Evolutionary conservation across 106 monocot species (phyloP), one percentile per base, ranked within the genome.

Genomic region (Triglochin maritima): DNA sequence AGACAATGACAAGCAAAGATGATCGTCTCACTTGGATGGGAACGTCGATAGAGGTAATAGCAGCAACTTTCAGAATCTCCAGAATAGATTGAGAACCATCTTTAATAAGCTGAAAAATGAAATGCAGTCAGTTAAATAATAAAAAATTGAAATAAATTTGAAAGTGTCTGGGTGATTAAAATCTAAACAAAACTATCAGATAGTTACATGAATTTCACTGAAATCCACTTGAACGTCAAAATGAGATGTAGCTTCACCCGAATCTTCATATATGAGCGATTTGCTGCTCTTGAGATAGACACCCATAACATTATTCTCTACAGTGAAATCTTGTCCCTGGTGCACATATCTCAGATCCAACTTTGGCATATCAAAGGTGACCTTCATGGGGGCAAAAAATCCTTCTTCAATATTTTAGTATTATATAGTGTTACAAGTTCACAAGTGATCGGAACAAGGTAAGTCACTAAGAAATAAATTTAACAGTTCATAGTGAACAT

Each of bases 301-400:
- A 62, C 96, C 91, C 76, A 79, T 82, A 66, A 96, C 74, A 69
- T 77, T 84, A 64, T 88, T 96, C 50, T 85, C 80, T 55, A 82
- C 59, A 53, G 61, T 70, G 67, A 88, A 70, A 49, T 57, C 72
- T 61, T 86, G 81, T 49, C 72, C 80, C 5, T 62, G 75, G 60
- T 88, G 82, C 69, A 74, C 47, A 73, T 88, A 84, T 70, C 72
- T 96, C 79, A 85, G 68, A 82, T 88, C 83, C 65, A 96, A 76
- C 78, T 82, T 91, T 69, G 88, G 84, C 80, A 96, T 82, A 72
- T 81, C 86, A 86, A 96, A 86, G 72, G 82, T 84, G 80, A 96
- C 96, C 96, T 96, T 91, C 83, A 85, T 86, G 74, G 81, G 59
- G 85, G 71, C 72, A 81, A 81, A 72, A 64, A 60, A 60, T 66